Conservation (phyloP, 2,329 filamentous ascomycete genomes). For the Alternaria triticina region DNA sequence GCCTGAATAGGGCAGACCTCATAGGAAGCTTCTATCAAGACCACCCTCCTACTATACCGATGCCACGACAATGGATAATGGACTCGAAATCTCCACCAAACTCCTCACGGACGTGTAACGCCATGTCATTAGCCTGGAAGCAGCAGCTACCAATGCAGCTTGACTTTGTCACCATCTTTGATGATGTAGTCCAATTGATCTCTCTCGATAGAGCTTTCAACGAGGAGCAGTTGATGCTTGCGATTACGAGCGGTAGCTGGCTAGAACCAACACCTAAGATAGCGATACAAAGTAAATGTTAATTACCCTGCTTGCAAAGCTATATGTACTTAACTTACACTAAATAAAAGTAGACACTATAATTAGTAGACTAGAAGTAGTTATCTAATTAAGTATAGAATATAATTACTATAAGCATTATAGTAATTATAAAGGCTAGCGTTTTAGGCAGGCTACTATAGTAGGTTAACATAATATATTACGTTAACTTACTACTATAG, state of each 20-base stretch:
- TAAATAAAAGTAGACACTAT: too few relatives aligned
- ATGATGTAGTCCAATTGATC: slow-evolving; percentile 34
- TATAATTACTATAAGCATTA: too few relatives aligned
- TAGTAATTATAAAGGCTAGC: too few relatives aligned
- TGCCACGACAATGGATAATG: slow-evolving; percentile 30
- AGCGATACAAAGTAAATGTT: too few relatives aligned
- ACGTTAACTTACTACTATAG: too few relatives aligned
- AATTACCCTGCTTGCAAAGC: too few relatives aligned
- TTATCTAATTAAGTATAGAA: too few relatives aligned
- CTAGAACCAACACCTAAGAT: slow-evolving; percentile 27
- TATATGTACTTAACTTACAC: too few relatives aligned
- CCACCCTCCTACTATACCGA: slow-evolving; percentile 29
- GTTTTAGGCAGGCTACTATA: too few relatives aligned
- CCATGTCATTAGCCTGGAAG: slow-evolving; percentile 66
- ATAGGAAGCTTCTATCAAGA: slow-evolving; percentile 39
- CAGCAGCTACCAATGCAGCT: slow-evolving; percentile 46
- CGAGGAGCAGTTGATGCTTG: slow-evolving; percentile 28
- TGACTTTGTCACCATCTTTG: slow-evolving; percentile 39
- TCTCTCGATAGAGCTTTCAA: slow-evolving; percentile 33
- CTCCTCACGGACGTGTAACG: slow-evolving; percentile 62
- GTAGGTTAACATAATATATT: too few relatives aligned
- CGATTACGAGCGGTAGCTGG: slow-evolving; percentile 35
- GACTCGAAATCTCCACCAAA: slow-evolving; percentile 59
- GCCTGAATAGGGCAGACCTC: slow-evolving; percentile 32
- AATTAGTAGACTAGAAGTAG: too few relatives aligned